Evolutionary conservation across 495 filamentous ascomycete species (phyloP).

Genomic region (Neurospora sp.): DNA sequence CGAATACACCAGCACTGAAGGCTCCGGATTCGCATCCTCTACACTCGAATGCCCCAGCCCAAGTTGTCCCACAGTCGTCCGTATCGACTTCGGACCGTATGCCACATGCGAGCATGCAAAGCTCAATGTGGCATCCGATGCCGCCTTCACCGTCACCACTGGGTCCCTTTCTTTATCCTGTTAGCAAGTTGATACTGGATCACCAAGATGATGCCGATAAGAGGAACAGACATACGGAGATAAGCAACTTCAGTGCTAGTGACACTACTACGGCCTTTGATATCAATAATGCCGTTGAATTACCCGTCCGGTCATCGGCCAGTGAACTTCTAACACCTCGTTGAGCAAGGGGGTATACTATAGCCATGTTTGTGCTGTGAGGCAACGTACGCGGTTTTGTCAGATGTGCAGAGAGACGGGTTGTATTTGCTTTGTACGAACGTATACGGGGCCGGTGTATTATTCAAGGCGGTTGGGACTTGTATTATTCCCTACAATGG

Average conservation of each 20-base stretch:
- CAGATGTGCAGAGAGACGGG: neutral
- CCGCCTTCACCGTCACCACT: neutral
- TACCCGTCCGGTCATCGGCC: neutral
- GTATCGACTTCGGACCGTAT: neutral
- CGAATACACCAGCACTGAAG: neutral
- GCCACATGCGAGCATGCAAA: neutral
- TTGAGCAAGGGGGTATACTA: neutral
- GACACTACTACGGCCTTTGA: neutral
- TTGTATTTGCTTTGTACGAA: neutral
- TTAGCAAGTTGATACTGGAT: neutral
- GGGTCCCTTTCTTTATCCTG: neutral
- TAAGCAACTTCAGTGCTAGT: neutral
- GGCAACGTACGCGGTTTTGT: neutral
- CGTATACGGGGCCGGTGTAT: neutral
- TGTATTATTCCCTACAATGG: neutral
- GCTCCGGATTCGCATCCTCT: neutral
- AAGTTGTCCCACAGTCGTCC: neutral
- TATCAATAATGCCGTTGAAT: neutral
- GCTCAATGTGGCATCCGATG: neutral
- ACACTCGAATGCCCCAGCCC: neutral
- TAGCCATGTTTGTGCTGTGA: neutral
- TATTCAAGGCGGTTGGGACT: neutral
- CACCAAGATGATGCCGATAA: neutral
- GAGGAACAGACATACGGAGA: neutral
- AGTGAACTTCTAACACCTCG: neutral